A percentile compares a stretch with the other conserved stretches of the same genome.
phyloP scores from a whole-genome alignment of 2,329 filamentous ascomycete genomes.

The Anisogramma anomala region DNA sequence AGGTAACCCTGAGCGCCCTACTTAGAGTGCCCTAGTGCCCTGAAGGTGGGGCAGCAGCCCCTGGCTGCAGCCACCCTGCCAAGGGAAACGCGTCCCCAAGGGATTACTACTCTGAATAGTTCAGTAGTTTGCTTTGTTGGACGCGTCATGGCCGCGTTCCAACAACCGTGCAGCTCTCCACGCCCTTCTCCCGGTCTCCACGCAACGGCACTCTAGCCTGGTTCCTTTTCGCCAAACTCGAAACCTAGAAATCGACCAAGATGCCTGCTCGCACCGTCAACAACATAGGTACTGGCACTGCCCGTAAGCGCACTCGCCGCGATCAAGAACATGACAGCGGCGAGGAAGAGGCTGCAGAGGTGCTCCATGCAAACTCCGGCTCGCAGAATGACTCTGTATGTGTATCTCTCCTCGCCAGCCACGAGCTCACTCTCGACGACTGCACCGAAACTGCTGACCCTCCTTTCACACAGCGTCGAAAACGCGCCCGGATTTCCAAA shows the following conservation, averaged over 20 bases:
- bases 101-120: too few relatives aligned
- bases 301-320: constrained; percentile 32
- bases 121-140: too few relatives aligned
- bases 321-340: constrained; percentile 24
- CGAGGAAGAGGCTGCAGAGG: constrained; percentile 25
- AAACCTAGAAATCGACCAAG: neutral
- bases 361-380: constrained; percentile 31
- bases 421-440: neutral
- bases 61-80: too few relatives aligned
- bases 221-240: neutral
- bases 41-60: too few relatives aligned
- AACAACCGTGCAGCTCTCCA: too few relatives aligned
- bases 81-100: too few relatives aligned
- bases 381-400: constrained; percentile 30
- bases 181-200: too few relatives aligned
- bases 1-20: too few relatives aligned
- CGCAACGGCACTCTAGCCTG: too few relatives aligned
- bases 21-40: too few relatives aligned
- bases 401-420: constrained; percentile 2
- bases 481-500: constrained; percentile 28
- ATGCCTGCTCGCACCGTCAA: constrained; percentile 23
- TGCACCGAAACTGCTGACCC: constrained; percentile 10
- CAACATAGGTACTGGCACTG: constrained; percentile 16
- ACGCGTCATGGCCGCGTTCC: too few relatives aligned
- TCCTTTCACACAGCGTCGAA: constrained; percentile 22